Conservation (phyloP, 1,284 basidiomycete species). For the Cutaneotrichosporon daszewskae region DNA sequence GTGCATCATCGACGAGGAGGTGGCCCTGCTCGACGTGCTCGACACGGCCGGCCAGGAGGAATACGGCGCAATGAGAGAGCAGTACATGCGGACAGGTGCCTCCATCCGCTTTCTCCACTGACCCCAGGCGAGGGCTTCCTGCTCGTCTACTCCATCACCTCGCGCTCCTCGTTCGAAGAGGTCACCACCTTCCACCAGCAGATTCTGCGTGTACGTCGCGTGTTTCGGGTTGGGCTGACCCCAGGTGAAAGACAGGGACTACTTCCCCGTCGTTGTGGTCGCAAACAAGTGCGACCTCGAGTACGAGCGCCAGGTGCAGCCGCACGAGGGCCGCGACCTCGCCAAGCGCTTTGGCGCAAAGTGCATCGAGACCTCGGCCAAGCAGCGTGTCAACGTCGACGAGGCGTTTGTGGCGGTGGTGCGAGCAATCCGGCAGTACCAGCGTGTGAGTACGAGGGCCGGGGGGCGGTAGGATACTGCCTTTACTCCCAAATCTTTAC, state of each 20-base stretch:
- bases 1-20: conserved; percentile 95
- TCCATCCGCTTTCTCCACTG: no score
- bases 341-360: conserved; percentile 95
- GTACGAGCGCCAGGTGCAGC: conserved; percentile 94
- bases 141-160: conserved; percentile 93
- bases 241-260: conserved; percentile 87
- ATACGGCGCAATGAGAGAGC: conserved; percentile 62
- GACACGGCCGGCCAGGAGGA: conserved; percentile 99
- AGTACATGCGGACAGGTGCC: conserved; percentile 51
- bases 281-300: conserved; percentile 99
- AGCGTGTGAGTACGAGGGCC: conserved; percentile 73
- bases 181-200: conserved; percentile 93
- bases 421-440: conserved; percentile 92
- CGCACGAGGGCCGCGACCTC: conserved; percentile 95
- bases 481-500: no score
- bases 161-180: conserved; percentile 91
- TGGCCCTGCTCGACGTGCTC: conserved; percentile 92
- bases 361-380: conserved; percentile 98
- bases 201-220: conserved; percentile 55
- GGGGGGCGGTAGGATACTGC: neutral
- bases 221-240: neutral
- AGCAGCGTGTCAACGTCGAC: conserved; percentile 97
- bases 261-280: conserved; percentile 94
- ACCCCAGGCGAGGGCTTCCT: conserved; percentile 97
- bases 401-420: conserved; percentile 98